A percentile compares a stretch with the other conserved stretches of the same genome.
Conservation (phyloP, 192 early-diverging fungal species). For the Rhizophagus prolifer region DNA sequence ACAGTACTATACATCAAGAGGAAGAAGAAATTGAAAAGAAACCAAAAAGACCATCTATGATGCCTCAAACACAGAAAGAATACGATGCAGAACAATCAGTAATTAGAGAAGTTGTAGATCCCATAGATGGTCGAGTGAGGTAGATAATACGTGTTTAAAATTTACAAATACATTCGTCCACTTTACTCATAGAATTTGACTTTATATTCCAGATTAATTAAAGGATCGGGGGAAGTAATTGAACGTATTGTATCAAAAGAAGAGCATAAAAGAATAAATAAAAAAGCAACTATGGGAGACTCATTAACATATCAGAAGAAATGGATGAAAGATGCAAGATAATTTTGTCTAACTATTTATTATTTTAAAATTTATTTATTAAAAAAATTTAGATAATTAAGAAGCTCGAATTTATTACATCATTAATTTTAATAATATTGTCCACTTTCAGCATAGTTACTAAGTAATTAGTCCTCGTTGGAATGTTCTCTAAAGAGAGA, state of each 20-base stretch:
- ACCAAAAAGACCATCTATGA: slow-evolving; percentile 20
- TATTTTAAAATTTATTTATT: no score
- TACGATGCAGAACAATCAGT: slow-evolving; percentile 45
- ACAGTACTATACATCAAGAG: not conserved
- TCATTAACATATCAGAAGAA: slow-evolving; percentile 36
- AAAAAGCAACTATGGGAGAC: slow-evolving; percentile 44
- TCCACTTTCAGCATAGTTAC: no score
- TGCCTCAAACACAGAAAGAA: slow-evolving; percentile 46
- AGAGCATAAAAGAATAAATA: slow-evolving; percentile 50
- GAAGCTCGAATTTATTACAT: no score
- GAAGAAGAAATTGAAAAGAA: slow-evolving; percentile 22
- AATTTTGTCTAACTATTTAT: not conserved
- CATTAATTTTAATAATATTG: no score
- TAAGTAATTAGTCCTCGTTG: no score
- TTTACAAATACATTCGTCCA: not conserved
- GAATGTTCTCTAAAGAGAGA: no score
- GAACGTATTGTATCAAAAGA: slow-evolving; percentile 50
- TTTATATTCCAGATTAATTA: slow-evolving; percentile 40
- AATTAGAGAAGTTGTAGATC: slow-evolving; percentile 47
- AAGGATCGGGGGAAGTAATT: slow-evolving; percentile 52
- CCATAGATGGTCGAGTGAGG: slow-evolving; percentile 50
- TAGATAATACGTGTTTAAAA: slow-evolving; percentile 18
- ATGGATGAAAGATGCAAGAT: not conserved
- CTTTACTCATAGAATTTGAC: not conserved
- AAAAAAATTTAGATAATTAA: no score